Base-by-base conservation (phyloP, 1,284 basidiomycete species). In the Cutaneotrichosporon curvatum region DNA sequence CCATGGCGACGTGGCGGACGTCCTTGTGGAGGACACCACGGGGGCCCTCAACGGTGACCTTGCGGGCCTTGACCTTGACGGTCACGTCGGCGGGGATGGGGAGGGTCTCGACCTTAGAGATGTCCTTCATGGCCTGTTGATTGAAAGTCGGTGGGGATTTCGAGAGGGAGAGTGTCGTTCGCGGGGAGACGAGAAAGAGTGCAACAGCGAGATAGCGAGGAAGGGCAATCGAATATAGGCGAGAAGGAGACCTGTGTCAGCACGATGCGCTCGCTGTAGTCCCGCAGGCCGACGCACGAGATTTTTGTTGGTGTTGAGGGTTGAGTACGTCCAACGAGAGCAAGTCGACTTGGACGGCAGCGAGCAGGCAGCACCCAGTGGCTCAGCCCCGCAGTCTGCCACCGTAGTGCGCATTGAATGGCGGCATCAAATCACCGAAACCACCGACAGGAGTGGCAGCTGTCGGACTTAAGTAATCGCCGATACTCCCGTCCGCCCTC, bases 1-100 rank as follows among this genome's bases (percentile, higher is more conserved):
- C 92, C 87, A 96, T 92, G 77, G 91, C 81, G 64, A 94, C 82
- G 79, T 96, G 91, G 60, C 87, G 85, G 72, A 92, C 82, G 66
- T 85, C 85, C 81, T 96, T 96, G 59, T 78, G 81, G 65, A 96
- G 79, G 50, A 81, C 85, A 57, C 91, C 91, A 48, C 91, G 82
- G 53, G 91, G 87, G 39, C 91, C 91, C 61, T 81, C 82, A 62
- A 96, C 90, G 55, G 80, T 84, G 72, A 97, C 84, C 63, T 87
- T 75, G 56, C 92, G 83, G 61, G 91, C 81, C 78, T 92, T 92
- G 75, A 95, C 79, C 65, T 75, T 71, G 59, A 95, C 81, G 48
- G 83, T 82, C 65, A 97, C 84, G 61, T 80, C 82, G 69, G 84
- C 82, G 51, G 92, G 92, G 66, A 96, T 82, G 56, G 80, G 78